phyloP scores from a whole-genome alignment of 2,329 filamentous ascomycete species.

The Myriosclerotinia curreyana region DNA sequence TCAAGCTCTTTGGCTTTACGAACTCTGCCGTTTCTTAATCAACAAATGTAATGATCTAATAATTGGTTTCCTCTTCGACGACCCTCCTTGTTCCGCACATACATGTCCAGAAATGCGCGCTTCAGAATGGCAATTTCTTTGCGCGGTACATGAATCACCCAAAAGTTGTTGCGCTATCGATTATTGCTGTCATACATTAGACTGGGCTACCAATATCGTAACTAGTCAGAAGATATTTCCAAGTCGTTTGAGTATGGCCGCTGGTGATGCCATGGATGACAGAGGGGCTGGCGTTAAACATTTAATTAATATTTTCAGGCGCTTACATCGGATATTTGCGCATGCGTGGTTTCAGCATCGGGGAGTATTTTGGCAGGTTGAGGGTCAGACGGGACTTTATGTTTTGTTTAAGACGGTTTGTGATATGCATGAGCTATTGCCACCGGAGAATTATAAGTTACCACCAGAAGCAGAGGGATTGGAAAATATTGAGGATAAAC shows the following conservation, averaged over 20 bases:
- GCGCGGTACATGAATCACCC: slow-evolving; percentile 92
- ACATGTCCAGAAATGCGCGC: slow-evolving; percentile 99
- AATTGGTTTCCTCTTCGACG: slow-evolving; percentile 87
- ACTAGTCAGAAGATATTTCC: slow-evolving; percentile 95
- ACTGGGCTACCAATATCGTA: slow-evolving; percentile 94
- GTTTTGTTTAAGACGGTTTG: slow-evolving; percentile 97
- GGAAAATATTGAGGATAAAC: slow-evolving; percentile 52
- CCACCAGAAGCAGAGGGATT: slow-evolving; percentile 88
- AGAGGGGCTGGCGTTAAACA: slow-evolving; percentile 70
- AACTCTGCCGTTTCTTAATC: slow-evolving; percentile 93
- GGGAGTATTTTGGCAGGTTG: slow-evolving; percentile 91
- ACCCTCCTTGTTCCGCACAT: slow-evolving; percentile 78
- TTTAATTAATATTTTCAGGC: slow-evolving; percentile 89
- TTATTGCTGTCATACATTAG: slow-evolving; percentile 97
- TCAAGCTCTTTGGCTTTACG: slow-evolving; percentile 91
- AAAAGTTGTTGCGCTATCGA: slow-evolving; percentile 98
- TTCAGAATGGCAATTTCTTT: slow-evolving; percentile 98
- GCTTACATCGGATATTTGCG: slow-evolving; percentile 94
- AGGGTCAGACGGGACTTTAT: slow-evolving; percentile 87
- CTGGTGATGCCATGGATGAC: slow-evolving; percentile 51
- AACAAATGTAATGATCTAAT: slow-evolving; percentile 92
- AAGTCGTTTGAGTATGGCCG: slow-evolving; percentile 55
- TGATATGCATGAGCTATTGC: slow-evolving; percentile 84
- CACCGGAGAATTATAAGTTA: slow-evolving; percentile 92
- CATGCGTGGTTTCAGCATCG: slow-evolving; percentile 99